Percentiles rank a stretch among this genome's conserved stretches.
These are phyloP conservation scores for Phylloporus rhodoxanthus DNA, from an alignment of 768 basidiomycete species.

Conservation along the genomic window DNA sequence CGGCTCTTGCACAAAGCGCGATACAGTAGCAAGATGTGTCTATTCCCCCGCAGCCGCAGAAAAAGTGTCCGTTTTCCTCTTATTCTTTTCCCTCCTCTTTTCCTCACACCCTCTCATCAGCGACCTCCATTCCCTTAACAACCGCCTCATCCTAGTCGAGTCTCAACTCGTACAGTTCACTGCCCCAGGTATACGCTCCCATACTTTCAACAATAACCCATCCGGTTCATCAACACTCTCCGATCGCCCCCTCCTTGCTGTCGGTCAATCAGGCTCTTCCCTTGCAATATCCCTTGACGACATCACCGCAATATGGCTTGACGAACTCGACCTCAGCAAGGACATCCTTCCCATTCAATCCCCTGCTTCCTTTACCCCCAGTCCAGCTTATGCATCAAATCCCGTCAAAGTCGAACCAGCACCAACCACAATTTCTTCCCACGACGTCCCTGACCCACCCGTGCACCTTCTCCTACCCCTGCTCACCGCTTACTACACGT, in stretches of 20 bases:
- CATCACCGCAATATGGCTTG: conserved; percentile 55
- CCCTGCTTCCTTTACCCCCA: conserved; percentile 13
- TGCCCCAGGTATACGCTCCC: conserved; percentile 26
- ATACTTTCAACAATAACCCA: conserved; percentile 14
- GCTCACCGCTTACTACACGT: conserved; percentile 16
- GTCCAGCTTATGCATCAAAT: conserved; percentile 8
- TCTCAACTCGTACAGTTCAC: conserved; percentile 47
- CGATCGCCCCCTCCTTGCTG: conserved; percentile 34
- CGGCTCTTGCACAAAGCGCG: conserved; percentile 72
- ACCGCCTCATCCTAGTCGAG: conserved; percentile 70
- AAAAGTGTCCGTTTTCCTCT: conserved; percentile 57
- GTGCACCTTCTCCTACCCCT: conserved; percentile 19
- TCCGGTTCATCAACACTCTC: conserved; percentile 7
- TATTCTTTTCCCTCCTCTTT: too few relatives aligned
- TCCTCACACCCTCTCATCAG: conserved; percentile 28
- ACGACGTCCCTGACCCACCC: conserved; percentile 20
- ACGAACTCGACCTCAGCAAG: conserved; percentile 41
- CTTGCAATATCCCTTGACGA: conserved; percentile 53
- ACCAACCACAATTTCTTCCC: conserved; percentile 22
- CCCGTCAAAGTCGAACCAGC: conserved; percentile 35
- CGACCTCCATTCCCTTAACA: conserved; percentile 79
- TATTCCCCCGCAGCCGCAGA: conserved; percentile 81
- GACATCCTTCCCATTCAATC: conserved; percentile 20
- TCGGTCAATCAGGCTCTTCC: conserved; percentile 38
- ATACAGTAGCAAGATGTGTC: conserved; percentile 64